Evolutionary conservation across 108 stramenopile species (phyloP).

Genomic region (Fistulifera solaris): DNA sequence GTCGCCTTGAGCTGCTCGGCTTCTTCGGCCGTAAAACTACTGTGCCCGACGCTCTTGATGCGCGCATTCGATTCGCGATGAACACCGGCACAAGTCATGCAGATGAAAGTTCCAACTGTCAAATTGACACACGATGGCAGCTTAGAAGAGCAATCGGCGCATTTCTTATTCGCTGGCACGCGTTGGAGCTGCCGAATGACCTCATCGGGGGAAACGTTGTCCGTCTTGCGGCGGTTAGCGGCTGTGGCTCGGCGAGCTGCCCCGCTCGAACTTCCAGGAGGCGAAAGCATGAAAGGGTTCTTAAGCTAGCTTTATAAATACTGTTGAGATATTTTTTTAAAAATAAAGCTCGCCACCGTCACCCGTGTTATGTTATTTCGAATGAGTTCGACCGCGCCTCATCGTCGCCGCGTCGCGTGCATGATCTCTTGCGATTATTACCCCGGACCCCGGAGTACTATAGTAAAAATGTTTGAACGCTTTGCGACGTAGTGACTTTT

Average conservation of each 20-base stretch:
- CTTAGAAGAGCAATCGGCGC: conserved; percentile 70
- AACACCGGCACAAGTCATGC: conserved; percentile 68
- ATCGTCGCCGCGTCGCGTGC: too few species aligned
- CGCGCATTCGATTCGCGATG: conserved; percentile 73
- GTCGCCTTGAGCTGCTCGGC: conserved; percentile 26
- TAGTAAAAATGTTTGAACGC: too few species aligned
- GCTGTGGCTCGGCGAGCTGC: conserved; percentile 7
- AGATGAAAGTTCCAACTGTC: conserved; percentile 64
- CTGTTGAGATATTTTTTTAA: too few species aligned
- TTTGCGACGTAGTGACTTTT: too few species aligned
- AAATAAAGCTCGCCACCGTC: too few species aligned
- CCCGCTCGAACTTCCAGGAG: conserved; percentile 20
- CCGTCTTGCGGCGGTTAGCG: conserved; percentile 22
- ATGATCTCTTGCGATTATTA: too few species aligned
- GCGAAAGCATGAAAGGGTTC: conserved; percentile 18
- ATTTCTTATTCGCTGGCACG: conserved; percentile 57
- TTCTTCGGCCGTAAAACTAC: conserved; percentile 71
- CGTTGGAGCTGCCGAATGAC: conserved; percentile 39
- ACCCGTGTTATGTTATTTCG: too few species aligned
- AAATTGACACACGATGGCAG: conserved; percentile 70
- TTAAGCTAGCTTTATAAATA: too few species aligned
- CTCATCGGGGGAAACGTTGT: conserved; percentile 30
- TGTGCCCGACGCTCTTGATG: conserved; percentile 72
- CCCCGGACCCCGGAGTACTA: too few species aligned
- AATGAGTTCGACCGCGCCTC: too few species aligned